Conservation (phyloP, 257 asterid genomes). For the Fraxinus anomala region DNA sequence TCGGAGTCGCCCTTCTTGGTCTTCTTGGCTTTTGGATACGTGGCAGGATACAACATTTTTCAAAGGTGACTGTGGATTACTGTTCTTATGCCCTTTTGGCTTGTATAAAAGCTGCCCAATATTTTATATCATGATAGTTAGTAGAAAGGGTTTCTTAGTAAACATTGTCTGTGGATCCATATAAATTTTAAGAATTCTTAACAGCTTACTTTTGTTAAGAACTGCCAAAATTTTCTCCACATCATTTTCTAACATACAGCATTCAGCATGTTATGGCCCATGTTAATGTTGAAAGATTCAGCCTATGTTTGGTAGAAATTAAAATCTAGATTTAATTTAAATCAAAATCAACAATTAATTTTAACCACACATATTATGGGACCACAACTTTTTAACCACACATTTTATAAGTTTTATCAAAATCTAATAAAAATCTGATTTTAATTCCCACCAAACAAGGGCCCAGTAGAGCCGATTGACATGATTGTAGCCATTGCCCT, state of each 20-base stretch:
- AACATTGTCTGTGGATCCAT: not conserved
- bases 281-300: not conserved
- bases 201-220: not conserved
- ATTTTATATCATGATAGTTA: not conserved
- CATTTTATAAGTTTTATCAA: too few relatives aligned
- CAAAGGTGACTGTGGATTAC: constrained; percentile 60
- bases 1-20: constrained; percentile 67
- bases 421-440: too few relatives aligned
- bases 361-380: too few relatives aligned
- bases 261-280: not conserved
- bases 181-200: not conserved
- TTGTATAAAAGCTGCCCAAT: not conserved
- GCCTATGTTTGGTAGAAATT: too few relatives aligned
- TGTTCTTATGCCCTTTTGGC: not conserved
- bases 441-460: too few relatives aligned
- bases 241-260: not conserved
- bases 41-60: constrained; percentile 60
- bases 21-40: constrained; percentile 73
- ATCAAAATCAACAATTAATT: too few relatives aligned
- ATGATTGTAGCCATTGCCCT: too few relatives aligned
- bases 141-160: not conserved
- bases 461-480: too few relatives aligned
- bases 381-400: too few relatives aligned
- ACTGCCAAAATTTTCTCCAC: not conserved
- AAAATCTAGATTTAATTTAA: too few relatives aligned